Evolutionary conservation across 192 early-diverging fungal genomes (phyloP).

Genomic region (Geosiphon pyriformis): DNA sequence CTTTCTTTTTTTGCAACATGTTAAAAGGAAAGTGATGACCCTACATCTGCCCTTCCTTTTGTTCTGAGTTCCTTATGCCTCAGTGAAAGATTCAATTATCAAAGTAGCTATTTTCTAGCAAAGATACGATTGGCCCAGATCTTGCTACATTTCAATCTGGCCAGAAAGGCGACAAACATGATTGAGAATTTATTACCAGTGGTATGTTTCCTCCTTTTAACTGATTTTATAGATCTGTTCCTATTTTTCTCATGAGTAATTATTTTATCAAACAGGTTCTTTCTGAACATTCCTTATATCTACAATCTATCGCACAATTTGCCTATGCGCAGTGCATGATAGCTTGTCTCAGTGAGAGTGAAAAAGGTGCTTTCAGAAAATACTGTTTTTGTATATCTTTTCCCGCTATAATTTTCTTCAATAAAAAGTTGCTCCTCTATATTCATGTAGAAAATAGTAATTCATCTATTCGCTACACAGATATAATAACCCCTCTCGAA

Average conservation of each 20-base stretch:
- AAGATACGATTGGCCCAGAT: slow-evolving; percentile 18
- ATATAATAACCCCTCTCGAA: not conserved
- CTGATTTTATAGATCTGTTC: not conserved
- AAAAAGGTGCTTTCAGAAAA: not conserved
- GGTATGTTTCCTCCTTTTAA: slow-evolving; percentile 5
- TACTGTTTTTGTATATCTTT: not conserved
- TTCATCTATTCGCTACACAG: not conserved
- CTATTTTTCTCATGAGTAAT: not conserved
- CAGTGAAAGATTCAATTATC: slow-evolving; percentile 25
- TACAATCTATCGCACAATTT: slow-evolving; percentile 19
- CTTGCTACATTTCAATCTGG: slow-evolving; percentile 15
- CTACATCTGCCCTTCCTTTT: slow-evolving; percentile 16
- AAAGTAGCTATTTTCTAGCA: slow-evolving; percentile 21
- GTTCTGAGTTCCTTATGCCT: slow-evolving; percentile 17
- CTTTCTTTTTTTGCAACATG: not conserved
- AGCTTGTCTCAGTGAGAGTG: slow-evolving; percentile 13
- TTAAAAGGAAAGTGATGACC: slow-evolving; percentile 9
- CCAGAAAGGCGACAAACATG: slow-evolving; percentile 9
- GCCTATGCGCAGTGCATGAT: slow-evolving; percentile 17
- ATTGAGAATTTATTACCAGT: slow-evolving; percentile 22
- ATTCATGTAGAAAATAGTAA: not conserved
- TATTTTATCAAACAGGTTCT: slow-evolving; percentile 10
- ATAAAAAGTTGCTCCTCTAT: not conserved
- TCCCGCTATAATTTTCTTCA: not conserved
- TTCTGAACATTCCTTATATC: slow-evolving; percentile 19